Evolutionary conservation across 306 rosid genomes (phyloP).

Genomic region (Rosa rugosa): DNA sequence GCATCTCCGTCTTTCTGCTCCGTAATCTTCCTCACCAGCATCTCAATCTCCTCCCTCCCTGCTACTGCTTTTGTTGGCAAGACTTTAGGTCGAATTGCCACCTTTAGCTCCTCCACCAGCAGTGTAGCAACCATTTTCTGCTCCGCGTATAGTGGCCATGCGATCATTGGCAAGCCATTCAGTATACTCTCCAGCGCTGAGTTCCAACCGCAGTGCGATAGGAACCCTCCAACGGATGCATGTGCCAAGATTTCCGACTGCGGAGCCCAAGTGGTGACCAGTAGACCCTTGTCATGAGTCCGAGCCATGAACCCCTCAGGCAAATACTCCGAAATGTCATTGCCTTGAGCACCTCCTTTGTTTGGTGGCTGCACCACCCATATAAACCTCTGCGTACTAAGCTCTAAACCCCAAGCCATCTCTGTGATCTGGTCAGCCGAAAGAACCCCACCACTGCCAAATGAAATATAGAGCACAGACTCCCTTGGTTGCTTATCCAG

Average conservation of each 20-base stretch:
- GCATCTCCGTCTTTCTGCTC: slow-evolving; percentile 34
- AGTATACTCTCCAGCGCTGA: slow-evolving; percentile 44
- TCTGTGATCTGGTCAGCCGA: slow-evolving; percentile 48
- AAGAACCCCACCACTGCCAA: slow-evolving; percentile 65
- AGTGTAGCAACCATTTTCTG: slow-evolving; percentile 49
- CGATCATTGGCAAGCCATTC: slow-evolving; percentile 44
- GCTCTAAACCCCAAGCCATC: slow-evolving; percentile 58
- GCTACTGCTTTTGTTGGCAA: slow-evolving; percentile 8
- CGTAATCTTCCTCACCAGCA: slow-evolving; percentile 46
- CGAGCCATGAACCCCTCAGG: slow-evolving; percentile 50
- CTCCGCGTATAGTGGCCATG: slow-evolving; percentile 62
- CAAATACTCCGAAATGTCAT: slow-evolving; percentile 16
- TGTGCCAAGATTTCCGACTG: slow-evolving; percentile 43
- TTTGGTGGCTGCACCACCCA: slow-evolving; percentile 58
- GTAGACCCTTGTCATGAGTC: slow-evolving; percentile 23
- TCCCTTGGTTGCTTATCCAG: slow-evolving; percentile 45
- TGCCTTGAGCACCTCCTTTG: not conserved
- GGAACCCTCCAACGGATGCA: slow-evolving; percentile 36
- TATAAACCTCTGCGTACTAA: slow-evolving; percentile 47
- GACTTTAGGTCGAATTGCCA: slow-evolving; percentile 18
- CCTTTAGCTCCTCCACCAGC: slow-evolving; percentile 42
- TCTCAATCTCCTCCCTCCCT: slow-evolving; percentile 34
- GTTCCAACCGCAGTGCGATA: slow-evolving; percentile 58
- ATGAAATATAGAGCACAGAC: slow-evolving; percentile 54
- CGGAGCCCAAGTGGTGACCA: slow-evolving; percentile 41